A percentile compares a stretch with the other conserved stretches of the same genome.
Conservation (phyloP, 23 red algal species). For the Agarophyton chilense region DNA sequence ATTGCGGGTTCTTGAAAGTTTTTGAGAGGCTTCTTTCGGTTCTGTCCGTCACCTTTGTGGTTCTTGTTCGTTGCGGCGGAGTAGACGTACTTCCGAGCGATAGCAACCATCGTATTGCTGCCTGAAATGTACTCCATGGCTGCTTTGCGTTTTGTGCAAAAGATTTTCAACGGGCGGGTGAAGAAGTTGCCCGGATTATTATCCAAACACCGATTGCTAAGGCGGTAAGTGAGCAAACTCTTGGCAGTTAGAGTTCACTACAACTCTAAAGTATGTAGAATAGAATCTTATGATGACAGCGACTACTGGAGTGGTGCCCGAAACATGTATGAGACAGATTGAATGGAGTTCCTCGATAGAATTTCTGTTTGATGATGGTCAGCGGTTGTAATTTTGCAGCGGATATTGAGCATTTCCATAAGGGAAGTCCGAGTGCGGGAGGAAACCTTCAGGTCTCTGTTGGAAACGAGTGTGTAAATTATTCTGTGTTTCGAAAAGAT, state of each 20-base stretch:
- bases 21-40: neutral
- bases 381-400: neutral
- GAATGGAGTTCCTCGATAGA: constrained; percentile 36
- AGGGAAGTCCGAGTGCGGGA: neutral
- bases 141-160: neutral
- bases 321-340: constrained; percentile 1
- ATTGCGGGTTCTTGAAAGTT: neutral
- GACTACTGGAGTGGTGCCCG: neutral
- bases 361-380: constrained; percentile 18
- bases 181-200: neutral
- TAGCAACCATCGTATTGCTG: neutral
- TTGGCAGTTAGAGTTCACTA: neutral
- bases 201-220: constrained; percentile 10
- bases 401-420: constrained; percentile 5
- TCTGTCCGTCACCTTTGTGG: neutral
- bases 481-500: neutral
- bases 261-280: constrained; percentile 17
- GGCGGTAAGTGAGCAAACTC: neutral
- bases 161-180: neutral
- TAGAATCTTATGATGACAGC: neutral
- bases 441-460: constrained; percentile 7
- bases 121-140: neutral
- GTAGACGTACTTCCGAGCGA: neutral
- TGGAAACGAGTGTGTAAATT: neutral
- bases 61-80: neutral